Conservation (phyloP, 2,329 filamentous ascomycete genomes). For the Nemania sp. region DNA sequence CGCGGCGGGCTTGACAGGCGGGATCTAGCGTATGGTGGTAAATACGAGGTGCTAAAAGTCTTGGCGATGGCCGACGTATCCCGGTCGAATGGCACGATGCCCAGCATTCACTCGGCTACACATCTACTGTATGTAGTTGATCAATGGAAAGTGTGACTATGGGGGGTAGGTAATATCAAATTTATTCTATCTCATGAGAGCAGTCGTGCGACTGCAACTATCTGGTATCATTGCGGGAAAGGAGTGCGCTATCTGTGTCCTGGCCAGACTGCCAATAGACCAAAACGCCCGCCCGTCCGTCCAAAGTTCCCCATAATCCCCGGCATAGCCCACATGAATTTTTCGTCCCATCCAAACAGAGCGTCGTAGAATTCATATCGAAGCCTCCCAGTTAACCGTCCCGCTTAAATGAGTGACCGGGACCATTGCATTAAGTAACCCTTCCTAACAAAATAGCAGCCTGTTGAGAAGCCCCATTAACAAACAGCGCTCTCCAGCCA, state of each 20-base stretch:
- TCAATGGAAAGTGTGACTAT: too few species aligned
- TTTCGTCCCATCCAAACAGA: constrained; percentile 2
- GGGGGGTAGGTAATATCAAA: neutral
- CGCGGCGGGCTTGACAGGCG: neutral
- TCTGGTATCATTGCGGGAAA: constrained; percentile 26
- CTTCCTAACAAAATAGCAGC: neutral
- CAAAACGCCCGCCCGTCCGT: constrained; percentile 25
- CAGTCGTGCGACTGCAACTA: constrained; percentile 27
- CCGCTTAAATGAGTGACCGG: constrained; percentile 24
- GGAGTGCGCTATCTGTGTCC: constrained; percentile 30
- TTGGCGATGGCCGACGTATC: constrained; percentile 21
- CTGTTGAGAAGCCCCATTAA: neutral
- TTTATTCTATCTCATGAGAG: constrained; percentile 33
- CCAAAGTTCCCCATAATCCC: constrained; percentile 1
- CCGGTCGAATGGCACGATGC: constrained; percentile 22
- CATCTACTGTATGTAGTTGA: neutral
- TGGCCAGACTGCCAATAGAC: constrained; percentile 23
- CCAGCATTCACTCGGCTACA: constrained; percentile 7
- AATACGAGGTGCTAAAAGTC: constrained; percentile 34
- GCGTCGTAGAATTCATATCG: constrained; percentile 29
- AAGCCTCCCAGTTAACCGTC: neutral
- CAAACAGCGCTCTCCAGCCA: neutral
- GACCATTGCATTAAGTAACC: constrained; percentile 17
- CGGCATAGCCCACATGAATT: constrained; percentile 19
- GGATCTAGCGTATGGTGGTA: constrained; percentile 7